Base-by-base conservation (phyloP, 768 basidiomycete species). In the Hortiboletus campestris region DNA sequence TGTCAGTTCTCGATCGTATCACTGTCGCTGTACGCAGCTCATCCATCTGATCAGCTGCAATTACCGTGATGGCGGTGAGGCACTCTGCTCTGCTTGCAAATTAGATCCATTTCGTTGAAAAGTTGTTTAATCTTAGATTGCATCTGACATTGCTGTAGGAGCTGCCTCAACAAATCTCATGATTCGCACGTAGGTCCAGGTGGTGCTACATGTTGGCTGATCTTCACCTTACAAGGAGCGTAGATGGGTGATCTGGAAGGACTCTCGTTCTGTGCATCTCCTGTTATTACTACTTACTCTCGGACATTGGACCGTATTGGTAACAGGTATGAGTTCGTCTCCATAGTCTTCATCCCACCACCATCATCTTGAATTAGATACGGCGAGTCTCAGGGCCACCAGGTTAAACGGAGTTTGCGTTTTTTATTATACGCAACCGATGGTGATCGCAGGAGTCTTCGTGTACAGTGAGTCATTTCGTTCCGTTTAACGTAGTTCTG, bases 191-290 rank as follows among this genome's bases (percentile, higher is more conserved):
- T 70, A 40, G 44, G 68, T 49, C 28, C 17, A 3, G 32, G 4
- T 22, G 6, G 2, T 25, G 14, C 35, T 28, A 2, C n/a, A 14
- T n/a, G 7, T 28, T 34, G 6, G 3, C 9, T 20, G 14, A 12
- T 39, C 49, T 12, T 3, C 1, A 3, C 43, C 28, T 56, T 3
- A 34, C 54, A 28, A 36, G 29, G 11, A 6, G 6, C 5, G 1
- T 12, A 69, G 68, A 44, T 70, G 68, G 68, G 46, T 66, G n/a
- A 59, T 69, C 29, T 69, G 68, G 68, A 64, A 51, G 36, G 17
- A 49, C 17, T 60, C 58, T 2, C 53, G 46, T 32, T 29, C 31
- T 5, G 53, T 69, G 25, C 55, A 65, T 20, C 2, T 35, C 10
- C 7, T 70, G 20, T 34, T 69, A 6, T 8, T 36, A 22, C 7